Conservation (phyloP, 2,329 filamentous ascomycete species). For the Beauveria sp. region DNA sequence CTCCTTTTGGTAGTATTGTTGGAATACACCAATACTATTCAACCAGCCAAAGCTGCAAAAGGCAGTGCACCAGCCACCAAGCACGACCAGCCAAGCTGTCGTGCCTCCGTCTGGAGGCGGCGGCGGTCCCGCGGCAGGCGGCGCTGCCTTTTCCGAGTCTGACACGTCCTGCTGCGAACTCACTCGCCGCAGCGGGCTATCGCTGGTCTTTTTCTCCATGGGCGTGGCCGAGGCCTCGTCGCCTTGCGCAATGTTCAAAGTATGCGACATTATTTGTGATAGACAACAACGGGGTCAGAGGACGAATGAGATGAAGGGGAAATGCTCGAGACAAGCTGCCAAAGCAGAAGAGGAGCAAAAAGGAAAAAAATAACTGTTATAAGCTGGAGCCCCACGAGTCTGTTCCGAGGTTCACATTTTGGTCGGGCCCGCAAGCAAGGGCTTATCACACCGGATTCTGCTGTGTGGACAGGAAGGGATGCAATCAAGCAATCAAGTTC, state of each 20-base stretch:
- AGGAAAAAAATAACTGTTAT: background rate
- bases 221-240: background rate
- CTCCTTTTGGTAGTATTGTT: conserved; percentile 48
- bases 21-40: conserved; percentile 43
- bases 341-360: background rate
- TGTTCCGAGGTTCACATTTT: no score
- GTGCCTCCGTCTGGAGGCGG: conserved; percentile 22
- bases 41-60: conserved; percentile 35
- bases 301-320: background rate
- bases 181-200: background rate
- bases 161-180: background rate
- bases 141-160: conserved; percentile 2
- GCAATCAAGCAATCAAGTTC: background rate
- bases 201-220: background rate
- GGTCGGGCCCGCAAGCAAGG: background rate
- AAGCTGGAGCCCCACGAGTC: background rate
- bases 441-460: background rate
- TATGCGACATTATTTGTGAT: background rate
- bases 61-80: conserved; percentile 32
- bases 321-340: background rate
- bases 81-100: conserved; percentile 31
- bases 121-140: background rate
- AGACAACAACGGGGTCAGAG: background rate
- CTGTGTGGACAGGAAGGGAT: background rate
- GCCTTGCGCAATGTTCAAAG: background rate